phyloP scores from a whole-genome alignment of 2,329 filamentous ascomycete genomes.

The Myriosclerotinia curreyana region DNA sequence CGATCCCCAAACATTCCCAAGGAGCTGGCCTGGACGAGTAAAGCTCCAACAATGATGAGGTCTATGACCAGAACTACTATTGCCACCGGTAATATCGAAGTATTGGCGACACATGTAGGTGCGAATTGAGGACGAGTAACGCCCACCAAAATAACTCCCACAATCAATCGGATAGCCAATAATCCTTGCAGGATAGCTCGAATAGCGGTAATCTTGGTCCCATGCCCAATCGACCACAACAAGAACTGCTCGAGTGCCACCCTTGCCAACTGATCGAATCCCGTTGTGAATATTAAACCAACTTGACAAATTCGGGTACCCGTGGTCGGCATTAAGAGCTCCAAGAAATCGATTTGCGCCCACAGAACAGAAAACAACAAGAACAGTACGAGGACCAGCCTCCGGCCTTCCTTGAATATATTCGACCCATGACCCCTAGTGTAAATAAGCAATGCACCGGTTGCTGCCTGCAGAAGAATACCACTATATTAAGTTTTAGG shows the following conservation, averaged over 20 bases:
- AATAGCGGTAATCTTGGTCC: slow-evolving; percentile 33
- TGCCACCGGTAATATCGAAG: slow-evolving; percentile 34
- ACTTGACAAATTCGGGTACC: slow-evolving; percentile 33
- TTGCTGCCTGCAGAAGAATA: slow-evolving; percentile 38
- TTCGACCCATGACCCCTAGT: slow-evolving; percentile 36
- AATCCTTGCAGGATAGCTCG: slow-evolving; percentile 36
- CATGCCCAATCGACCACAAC: slow-evolving; percentile 38
- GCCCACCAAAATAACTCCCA: slow-evolving; percentile 36
- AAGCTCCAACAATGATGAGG: slow-evolving; percentile 34
- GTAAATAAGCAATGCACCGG: slow-evolving; percentile 36
- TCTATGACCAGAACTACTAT: slow-evolving; percentile 38
- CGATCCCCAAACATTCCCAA: slow-evolving; percentile 31
- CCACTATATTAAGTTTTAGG: slow-evolving; percentile 35
- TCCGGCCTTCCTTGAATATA: slow-evolving; percentile 40
- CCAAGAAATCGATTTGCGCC: slow-evolving; percentile 38
- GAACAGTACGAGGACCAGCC: slow-evolving; percentile 42
- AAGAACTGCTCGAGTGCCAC: slow-evolving; percentile 38
- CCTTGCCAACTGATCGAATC: slow-evolving; percentile 39
- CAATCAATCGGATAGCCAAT: slow-evolving; percentile 34
- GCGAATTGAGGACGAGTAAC: slow-evolving; percentile 38
- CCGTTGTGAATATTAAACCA: slow-evolving; percentile 35
- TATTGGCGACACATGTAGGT: slow-evolving; percentile 37
- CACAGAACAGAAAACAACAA: slow-evolving; percentile 39
- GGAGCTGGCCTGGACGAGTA: slow-evolving; percentile 32
- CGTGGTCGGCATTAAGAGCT: slow-evolving; percentile 33